These are phyloP conservation scores for Cladophialophora chaetospira DNA, from an alignment of 2,329 filamentous ascomycete genomes.

Conservation along the genomic window DNA sequence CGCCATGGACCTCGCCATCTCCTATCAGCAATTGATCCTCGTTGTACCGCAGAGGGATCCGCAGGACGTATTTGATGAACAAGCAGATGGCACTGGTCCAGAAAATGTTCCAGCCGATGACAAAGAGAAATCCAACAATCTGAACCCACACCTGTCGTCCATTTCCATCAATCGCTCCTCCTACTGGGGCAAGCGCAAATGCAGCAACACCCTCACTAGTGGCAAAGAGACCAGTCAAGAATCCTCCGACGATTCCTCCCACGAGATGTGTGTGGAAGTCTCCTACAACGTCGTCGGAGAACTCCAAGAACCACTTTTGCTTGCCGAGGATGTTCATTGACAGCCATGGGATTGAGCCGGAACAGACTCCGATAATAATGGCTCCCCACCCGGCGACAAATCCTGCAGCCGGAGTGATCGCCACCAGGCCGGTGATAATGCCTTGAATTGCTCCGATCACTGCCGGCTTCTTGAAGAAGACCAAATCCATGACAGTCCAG, in stretches of 20 bases:
- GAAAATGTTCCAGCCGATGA: constrained; percentile 55
- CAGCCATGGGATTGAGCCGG: constrained; percentile 51
- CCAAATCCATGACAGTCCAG: constrained; percentile 50
- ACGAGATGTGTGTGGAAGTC: constrained; percentile 54
- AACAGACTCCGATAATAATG: constrained; percentile 50
- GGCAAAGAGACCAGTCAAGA: constrained; percentile 65
- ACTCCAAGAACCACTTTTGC: constrained; percentile 60
- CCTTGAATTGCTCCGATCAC: constrained; percentile 55
- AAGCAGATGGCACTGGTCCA: constrained; percentile 54
- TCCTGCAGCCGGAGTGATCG: constrained; percentile 55
- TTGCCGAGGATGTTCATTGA: constrained; percentile 53
- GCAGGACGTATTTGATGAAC: constrained; percentile 54
- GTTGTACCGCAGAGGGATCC: constrained; percentile 51
- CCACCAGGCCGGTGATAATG: constrained; percentile 56
- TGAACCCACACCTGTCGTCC: constrained; percentile 54
- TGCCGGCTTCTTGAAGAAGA: constrained; percentile 53
- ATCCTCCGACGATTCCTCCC: constrained; percentile 55
- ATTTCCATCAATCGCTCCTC: constrained; percentile 55
- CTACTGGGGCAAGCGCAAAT: constrained; percentile 49
- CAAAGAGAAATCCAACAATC: constrained; percentile 52
- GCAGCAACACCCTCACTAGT: constrained; percentile 57
- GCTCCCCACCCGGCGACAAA: constrained; percentile 56
- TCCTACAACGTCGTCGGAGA: constrained; percentile 57
- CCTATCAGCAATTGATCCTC: constrained; percentile 51
- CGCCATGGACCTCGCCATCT: constrained; percentile 53